These are phyloP conservation scores for Globisporangium paddicum DNA, from an alignment of 352 stramenopile species.

Conservation along the genomic window DNA sequence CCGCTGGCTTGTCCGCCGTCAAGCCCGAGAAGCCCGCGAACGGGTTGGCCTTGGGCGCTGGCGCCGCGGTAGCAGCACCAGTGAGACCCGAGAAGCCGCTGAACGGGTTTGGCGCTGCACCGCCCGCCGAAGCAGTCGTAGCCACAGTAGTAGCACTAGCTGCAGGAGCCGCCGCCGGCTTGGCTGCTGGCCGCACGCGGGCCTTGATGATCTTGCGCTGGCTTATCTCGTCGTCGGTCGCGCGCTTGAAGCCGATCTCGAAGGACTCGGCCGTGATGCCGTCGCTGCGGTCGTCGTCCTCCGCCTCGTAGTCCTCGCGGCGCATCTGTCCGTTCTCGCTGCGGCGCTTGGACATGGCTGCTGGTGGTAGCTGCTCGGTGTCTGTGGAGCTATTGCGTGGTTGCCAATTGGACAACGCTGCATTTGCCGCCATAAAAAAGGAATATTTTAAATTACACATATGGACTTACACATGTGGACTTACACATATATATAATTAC, in stretches of 20 bases:
- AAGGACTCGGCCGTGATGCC: slow-evolving; percentile 36
- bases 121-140: neutral
- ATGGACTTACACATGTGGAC: neutral
- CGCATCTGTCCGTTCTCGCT: slow-evolving; percentile 85
- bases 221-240: slow-evolving; percentile 58
- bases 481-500: neutral
- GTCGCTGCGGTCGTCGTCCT: slow-evolving; percentile 26
- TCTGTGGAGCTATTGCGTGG: slow-evolving; percentile 2
- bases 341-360: slow-evolving; percentile 72
- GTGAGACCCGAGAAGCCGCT: slow-evolving; percentile 44
- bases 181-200: slow-evolving; percentile 25
- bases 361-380: neutral
- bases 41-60: slow-evolving; percentile 32
- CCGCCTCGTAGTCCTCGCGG: slow-evolving; percentile 79
- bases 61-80: slow-evolving; percentile 8
- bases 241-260: slow-evolving; percentile 65
- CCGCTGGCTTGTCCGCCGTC: slow-evolving; percentile 14
- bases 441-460: neutral
- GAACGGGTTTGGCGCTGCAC: slow-evolving; percentile 33
- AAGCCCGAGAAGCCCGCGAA: slow-evolving; percentile 69
- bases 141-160: neutral
- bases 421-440: neutral
- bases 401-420: neutral
- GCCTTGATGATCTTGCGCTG: slow-evolving; percentile 81
- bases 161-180: slow-evolving; percentile 5